These are phyloP conservation scores for Colletotrichum sp. DNA, from an alignment of 2,329 filamentous ascomycete species.

Conservation along the genomic window DNA sequence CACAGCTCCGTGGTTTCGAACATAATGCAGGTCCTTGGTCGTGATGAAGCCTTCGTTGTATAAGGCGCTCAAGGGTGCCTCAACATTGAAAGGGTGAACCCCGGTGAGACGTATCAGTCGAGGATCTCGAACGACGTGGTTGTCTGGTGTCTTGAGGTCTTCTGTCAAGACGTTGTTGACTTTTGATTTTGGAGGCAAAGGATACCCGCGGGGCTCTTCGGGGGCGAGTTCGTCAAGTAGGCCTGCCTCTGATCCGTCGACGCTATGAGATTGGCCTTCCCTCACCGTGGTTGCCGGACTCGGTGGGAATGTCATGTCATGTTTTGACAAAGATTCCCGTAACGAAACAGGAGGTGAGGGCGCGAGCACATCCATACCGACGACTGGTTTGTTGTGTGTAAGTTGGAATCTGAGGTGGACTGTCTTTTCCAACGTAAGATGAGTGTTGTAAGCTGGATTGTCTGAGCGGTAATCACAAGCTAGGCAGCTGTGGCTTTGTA, in stretches of 20 bases:
- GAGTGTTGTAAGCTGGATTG: background rate
- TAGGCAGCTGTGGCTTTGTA: background rate
- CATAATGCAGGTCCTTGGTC: constrained; percentile 87
- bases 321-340: constrained; percentile 8
- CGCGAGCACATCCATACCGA: background rate
- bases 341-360: background rate
- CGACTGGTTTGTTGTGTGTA: background rate
- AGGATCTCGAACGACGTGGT: constrained; percentile 79
- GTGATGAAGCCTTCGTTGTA: constrained; percentile 86
- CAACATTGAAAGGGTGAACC: constrained; percentile 89
- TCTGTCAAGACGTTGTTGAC: constrained; percentile 70
- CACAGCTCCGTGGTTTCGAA: constrained; percentile 87
- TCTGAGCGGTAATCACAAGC: background rate
- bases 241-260: constrained; percentile 26
- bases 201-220: constrained; percentile 45
- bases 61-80: constrained; percentile 79
- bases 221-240: constrained; percentile 22
- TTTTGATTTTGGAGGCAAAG: constrained; percentile 71
- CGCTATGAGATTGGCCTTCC: constrained; percentile 39
- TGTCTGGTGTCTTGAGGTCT: constrained; percentile 84
- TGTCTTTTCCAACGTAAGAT: background rate
- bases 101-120: constrained; percentile 87
- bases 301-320: constrained; percentile 35
- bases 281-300: constrained; percentile 45
- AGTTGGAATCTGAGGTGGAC: background rate